Evolutionary conservation across 2,329 filamentous ascomycete genomes (phyloP).

Genomic region (Colletotrichum endophyticum): DNA sequence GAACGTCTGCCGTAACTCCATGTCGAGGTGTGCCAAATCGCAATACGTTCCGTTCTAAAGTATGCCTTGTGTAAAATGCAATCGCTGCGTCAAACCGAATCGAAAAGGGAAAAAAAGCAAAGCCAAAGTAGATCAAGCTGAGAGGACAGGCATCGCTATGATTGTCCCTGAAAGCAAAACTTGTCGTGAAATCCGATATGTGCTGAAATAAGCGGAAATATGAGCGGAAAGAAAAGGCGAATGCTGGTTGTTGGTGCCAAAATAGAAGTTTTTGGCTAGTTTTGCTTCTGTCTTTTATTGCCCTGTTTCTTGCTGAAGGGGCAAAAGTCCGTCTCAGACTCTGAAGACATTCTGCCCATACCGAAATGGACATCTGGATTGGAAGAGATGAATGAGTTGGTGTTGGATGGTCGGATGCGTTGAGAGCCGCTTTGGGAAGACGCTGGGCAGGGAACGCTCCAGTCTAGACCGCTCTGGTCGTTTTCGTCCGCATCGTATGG

Average conservation of each 20-base stretch:
- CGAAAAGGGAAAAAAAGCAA: background rate
- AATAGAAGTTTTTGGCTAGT: background rate
- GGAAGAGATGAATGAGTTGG: background rate
- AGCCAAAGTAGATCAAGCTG: background rate
- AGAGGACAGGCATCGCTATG: background rate
- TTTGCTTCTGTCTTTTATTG: background rate
- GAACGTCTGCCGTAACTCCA: background rate
- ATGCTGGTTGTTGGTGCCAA: background rate
- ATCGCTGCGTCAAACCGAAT: background rate
- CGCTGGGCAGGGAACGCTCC: background rate
- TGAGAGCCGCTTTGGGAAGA: background rate
- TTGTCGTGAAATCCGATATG: background rate
- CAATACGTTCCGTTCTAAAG: background rate
- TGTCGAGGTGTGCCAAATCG: background rate
- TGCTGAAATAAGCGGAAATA: background rate
- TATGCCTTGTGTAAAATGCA: background rate
- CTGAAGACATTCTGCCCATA: background rate
- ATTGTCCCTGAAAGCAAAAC: background rate
- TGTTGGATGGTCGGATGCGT: background rate
- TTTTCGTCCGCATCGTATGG: background rate
- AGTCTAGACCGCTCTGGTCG: background rate
- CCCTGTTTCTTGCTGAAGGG: background rate
- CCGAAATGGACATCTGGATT: background rate
- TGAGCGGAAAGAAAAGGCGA: background rate
- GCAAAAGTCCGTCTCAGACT: background rate